Conservation (phyloP, 1,139 yeast genomes). For the Debaryomyces psychrophilus region DNA sequence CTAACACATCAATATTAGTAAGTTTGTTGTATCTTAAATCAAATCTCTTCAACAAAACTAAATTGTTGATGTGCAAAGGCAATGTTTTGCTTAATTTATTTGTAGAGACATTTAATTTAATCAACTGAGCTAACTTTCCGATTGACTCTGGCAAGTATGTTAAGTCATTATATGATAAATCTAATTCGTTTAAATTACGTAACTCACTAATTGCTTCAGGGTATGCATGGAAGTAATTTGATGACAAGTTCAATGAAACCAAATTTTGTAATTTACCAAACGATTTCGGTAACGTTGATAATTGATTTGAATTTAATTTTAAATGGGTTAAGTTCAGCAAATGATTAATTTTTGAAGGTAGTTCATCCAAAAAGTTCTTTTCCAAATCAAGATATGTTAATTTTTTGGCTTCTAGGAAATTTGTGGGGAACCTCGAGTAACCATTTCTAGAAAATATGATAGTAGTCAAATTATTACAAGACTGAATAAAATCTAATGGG, state of each 20-base stretch:
- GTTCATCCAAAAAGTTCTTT: conserved; percentile 68
- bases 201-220: conserved; percentile 74
- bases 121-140: conserved; percentile 59
- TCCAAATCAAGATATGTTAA: conserved; percentile 76
- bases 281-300: conserved; percentile 64
- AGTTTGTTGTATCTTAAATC: conserved; percentile 80
- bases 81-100: conserved; percentile 63
- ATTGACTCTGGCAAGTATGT: conserved; percentile 62
- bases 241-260: conserved; percentile 69
- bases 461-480: conserved; percentile 70
- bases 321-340: conserved; percentile 57
- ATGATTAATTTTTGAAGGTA: conserved; percentile 62
- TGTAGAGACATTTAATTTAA: conserved; percentile 74
- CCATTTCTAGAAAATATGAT: conserved; percentile 75
- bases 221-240: conserved; percentile 71
- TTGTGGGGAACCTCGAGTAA: conserved; percentile 71
- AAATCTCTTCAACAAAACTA: conserved; percentile 65
- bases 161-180: conserved; percentile 81
- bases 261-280: conserved; percentile 60
- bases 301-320: conserved; percentile 72
- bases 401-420: conserved; percentile 68
- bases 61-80: conserved; percentile 55
- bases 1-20: conserved; percentile 63
- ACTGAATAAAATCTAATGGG: conserved; percentile 84
- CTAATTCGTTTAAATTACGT: conserved; percentile 64